phyloP scores from a whole-genome alignment of 768 basidiomycete species.

The Candolleomyces eurysporus region DNA sequence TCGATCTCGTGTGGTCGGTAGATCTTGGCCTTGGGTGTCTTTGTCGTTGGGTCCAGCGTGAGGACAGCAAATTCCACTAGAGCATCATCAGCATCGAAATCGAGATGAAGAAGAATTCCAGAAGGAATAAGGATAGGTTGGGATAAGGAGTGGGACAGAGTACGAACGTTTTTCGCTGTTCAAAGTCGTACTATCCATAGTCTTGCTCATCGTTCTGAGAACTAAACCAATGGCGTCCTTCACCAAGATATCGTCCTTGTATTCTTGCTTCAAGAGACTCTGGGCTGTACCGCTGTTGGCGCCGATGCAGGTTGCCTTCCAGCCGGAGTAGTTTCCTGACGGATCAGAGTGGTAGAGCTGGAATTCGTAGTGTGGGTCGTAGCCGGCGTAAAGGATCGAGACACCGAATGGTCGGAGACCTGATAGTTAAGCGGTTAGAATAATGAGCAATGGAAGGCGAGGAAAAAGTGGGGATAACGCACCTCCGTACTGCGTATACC shows the following conservation, averaged over 20 bases:
- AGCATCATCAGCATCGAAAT: not conserved
- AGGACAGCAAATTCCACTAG: constrained; percentile 95
- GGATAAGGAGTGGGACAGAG: not conserved
- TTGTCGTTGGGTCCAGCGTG: constrained; percentile 74
- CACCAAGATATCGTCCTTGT: constrained; percentile 90
- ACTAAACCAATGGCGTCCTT: constrained; percentile 93
- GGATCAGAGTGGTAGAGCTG: constrained; percentile 99
- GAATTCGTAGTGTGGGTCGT: constrained; percentile 93
- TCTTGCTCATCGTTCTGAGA: constrained; percentile 96
- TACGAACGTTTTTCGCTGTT: constrained; percentile 92
- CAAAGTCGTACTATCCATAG: constrained; percentile 97
- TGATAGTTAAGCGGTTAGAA: constrained; percentile 20
- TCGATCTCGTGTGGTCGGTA: constrained; percentile 89
- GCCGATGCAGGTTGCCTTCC: constrained; percentile 99
- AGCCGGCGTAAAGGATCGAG: constrained; percentile 93
- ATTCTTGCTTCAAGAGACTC: constrained; percentile 95
- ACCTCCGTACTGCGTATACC: constrained; percentile 97
- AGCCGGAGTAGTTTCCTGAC: constrained; percentile 96
- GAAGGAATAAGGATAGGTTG: no score
- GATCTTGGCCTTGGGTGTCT: constrained; percentile 87
- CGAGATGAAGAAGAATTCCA: constrained; percentile 6
- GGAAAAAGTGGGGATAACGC: constrained; percentile 17
- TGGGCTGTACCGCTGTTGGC: constrained; percentile 97
- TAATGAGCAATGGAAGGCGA: not conserved
- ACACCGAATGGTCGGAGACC: constrained; percentile 98